Percentiles rank a stretch among this genome's conserved stretches.
These are phyloP conservation scores for Globisporangium cederbergense DNA, from an alignment of 352 stramenopile species.

Conservation along the genomic window DNA sequence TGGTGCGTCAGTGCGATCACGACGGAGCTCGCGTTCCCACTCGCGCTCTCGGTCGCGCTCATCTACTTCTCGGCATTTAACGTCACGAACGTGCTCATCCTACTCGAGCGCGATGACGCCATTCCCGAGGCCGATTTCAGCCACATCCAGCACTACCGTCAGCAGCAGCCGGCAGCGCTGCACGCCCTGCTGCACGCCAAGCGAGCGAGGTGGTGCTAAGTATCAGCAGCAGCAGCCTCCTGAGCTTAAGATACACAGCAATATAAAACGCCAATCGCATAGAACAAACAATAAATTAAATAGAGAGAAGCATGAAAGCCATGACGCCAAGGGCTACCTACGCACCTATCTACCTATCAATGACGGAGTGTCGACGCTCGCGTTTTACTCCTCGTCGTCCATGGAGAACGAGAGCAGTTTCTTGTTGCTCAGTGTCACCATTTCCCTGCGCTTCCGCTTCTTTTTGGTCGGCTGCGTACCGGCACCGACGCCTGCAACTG, in stretches of 20 bases:
- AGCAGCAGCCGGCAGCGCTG: slow-evolving; percentile 1
- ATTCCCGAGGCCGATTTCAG: slow-evolving; percentile 6
- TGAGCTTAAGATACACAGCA: not conserved
- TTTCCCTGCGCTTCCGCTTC: slow-evolving; percentile 65
- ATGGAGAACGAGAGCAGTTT: slow-evolving; percentile 83
- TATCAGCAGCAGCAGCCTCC: too few relatives aligned
- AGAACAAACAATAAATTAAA: slow-evolving; percentile 5
- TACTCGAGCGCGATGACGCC: slow-evolving; percentile 38
- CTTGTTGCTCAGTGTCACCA: slow-evolving; percentile 58
- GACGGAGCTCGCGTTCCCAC: slow-evolving; percentile 30
- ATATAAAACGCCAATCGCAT: not conserved
- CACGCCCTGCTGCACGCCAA: slow-evolving; percentile 16
- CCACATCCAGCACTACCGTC: not conserved
- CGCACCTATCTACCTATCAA: slow-evolving; percentile 3
- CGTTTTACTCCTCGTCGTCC: slow-evolving; percentile 49
- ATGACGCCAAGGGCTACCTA: not conserved
- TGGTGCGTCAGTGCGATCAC: slow-evolving; percentile 25
- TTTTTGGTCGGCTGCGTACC: slow-evolving; percentile 17
- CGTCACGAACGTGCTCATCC: slow-evolving; percentile 50
- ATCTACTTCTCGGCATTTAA: slow-evolving; percentile 56
- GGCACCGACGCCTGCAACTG: slow-evolving; percentile 25
- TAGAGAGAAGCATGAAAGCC: slow-evolving; percentile 4
- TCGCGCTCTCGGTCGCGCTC: slow-evolving; percentile 25
- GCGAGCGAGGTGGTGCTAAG: slow-evolving; percentile 25
- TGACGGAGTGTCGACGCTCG: not conserved